Evolutionary conservation across 164 flowering plant genomes (phyloP), one percentile per base, ranked within the genome.

Genomic region (Aristolochia fimbriata): DNA sequence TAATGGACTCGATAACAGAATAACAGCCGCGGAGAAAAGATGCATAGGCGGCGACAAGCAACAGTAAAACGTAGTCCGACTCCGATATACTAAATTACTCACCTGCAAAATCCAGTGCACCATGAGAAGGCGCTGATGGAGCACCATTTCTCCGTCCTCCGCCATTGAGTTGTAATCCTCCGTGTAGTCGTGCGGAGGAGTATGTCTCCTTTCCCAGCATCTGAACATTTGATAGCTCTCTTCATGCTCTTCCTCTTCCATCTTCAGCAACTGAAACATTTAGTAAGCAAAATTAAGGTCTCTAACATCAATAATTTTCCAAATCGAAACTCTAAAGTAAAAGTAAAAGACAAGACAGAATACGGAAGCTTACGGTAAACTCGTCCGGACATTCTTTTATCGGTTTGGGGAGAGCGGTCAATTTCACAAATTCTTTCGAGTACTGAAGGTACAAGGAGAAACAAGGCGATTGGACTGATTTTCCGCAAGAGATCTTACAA

Each of bases 101-200:
- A 90, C 97, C 88, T 86, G 80, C 43, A 85, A 65, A 25, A 93
- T 93, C 99, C 99, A 88, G 59, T 82, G 81, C 47, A 86, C 84
- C 83, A 88, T 85, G 45, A 61, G 51, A 6, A 74, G 61, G 46
- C 99, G 81, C 71, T 86, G 88, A 63, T 80, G 75, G 59, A 77
- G 61, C 65, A 86, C 66, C 57, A 82, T 75, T 25, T 73, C 76
- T 24, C 90, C 89, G 55, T 66, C 71, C 15, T 77, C 81, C 45
- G 85, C 81, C n/a, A 67, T 57, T 55, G 64, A 62, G 60, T 50
- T 54, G 73, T 80, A 78, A 15, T 76, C 78, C 58, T 75, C 77
- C 15, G 70, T 67, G 62, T 82, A 86, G 68, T 84, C 72, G n/a
- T 47, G 72, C n/a, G 72, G 27, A 57, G 61, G 71, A 20, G 49